Base-by-base conservation (phyloP, 495 filamentous ascomycete species). In the Penicillium pancosmium region DNA sequence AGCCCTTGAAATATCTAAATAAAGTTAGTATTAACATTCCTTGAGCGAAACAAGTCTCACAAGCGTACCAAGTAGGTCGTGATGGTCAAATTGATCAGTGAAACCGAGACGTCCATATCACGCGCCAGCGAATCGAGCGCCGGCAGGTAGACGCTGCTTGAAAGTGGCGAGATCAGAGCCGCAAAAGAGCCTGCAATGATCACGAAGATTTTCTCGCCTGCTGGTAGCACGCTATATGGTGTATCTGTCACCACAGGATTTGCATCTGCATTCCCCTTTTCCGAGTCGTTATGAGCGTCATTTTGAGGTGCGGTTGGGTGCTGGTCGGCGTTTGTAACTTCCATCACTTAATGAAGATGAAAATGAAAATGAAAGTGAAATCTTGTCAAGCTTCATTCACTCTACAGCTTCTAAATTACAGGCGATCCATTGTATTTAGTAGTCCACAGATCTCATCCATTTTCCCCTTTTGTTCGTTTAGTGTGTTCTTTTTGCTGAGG, bases 1-100 rank as follows among this genome's bases (percentile, higher is more conserved):
- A 85, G 55, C 7, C 73, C 81, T 67, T 83, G 80, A 21, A 82
- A 75, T 13, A 83, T 76, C 75, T 79, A 50, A 9, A n/a, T 27
- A 10, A 41, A 3, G 18, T 59, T 23, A 52, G 46, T 57, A 60
- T 47, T 67, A 2, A 23, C 19, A 12, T 15, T 38, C 13, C 11
- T 6, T 6, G 7, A 35, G n/a, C 11, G 13, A 44, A 2, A 13
- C 3, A 4, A 44, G 4, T 18, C 7, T n/a, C 2, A 4, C 2
- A 44, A 19, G 0, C 36, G 1, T 63, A 80, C 76, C 56, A 78
- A 40, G 55, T 77, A 83, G 8, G 72, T 65, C 3, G 72, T 83
- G 54, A 82, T 66, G 1, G 74, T 78, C 35, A 82, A 57, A 52
- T 81, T 81, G 57, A 82, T 80, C 31, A 69, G 40, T 3, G 68